Evolutionary conservation across 139 green algal species (phyloP).

Genomic region (Chlamydomonas sphaeroides): DNA sequence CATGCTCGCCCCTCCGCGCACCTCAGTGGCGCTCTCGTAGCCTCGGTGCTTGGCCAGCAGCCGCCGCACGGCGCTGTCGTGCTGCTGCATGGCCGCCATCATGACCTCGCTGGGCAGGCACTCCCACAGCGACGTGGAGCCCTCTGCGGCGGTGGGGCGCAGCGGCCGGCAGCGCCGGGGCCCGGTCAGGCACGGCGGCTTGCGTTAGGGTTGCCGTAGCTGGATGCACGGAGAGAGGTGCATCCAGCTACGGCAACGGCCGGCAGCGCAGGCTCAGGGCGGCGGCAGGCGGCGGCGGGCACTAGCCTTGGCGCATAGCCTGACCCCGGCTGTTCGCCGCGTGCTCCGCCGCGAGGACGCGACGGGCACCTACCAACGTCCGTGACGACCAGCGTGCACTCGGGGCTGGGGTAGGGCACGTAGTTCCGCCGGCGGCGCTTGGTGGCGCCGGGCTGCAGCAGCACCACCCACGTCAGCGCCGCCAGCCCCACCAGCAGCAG

Average conservation of each 20-base stretch:
- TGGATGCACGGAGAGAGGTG: too few species aligned
- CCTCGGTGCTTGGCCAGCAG: conserved; percentile 22
- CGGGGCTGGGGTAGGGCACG: background rate
- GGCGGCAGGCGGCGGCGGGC: too few species aligned
- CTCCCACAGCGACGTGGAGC: conserved; percentile 50
- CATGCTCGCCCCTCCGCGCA: too few species aligned
- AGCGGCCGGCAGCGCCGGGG: too few species aligned
- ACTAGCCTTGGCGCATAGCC: too few species aligned
- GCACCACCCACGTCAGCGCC: background rate
- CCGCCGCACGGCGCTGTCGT: conserved; percentile 18
- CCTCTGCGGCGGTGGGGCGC: background rate
- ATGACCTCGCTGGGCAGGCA: conserved; percentile 30
- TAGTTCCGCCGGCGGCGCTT: background rate
- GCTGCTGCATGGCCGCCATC: conserved; percentile 27
- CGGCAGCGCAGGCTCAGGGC: too few species aligned
- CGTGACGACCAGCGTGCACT: conserved; percentile 46
- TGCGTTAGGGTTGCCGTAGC: too few species aligned
- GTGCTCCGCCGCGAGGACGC: too few species aligned
- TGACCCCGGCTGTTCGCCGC: too few species aligned
- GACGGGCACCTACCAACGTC: conserved; percentile 1
- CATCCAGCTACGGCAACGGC: too few species aligned
- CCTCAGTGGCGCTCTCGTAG: conserved; percentile 49
- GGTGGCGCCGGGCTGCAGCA: background rate
- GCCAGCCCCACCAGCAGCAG: background rate
- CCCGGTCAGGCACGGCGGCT: too few species aligned